A percentile compares a stretch with the other conserved stretches of the same genome.
phyloP scores from a whole-genome alignment of 2,329 filamentous ascomycete species.

The Xylaria arbuscula region DNA sequence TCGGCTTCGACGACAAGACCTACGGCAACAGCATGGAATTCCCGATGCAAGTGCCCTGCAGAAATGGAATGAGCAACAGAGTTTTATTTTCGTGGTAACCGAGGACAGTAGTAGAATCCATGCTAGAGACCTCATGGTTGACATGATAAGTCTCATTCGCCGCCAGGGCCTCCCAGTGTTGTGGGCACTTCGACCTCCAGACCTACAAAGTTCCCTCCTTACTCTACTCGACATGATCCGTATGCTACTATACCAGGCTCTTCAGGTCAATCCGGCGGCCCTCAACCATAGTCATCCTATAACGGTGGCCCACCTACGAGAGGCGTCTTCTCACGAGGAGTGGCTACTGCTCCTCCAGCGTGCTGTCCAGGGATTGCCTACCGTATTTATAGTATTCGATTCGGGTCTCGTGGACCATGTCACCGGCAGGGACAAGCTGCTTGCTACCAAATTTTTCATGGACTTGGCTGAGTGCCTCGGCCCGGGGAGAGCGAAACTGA shows the following conservation, averaged over 20 bases:
- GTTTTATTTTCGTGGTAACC: background rate
- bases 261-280: slow-evolving; percentile 1
- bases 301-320: background rate
- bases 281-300: background rate
- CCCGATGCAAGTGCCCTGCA: background rate
- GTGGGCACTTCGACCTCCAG: background rate
- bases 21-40: background rate
- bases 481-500: background rate
- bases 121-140: background rate
- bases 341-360: background rate
- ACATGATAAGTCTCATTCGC: background rate
- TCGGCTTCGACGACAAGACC: background rate
- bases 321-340: background rate
- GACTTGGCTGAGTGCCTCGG: background rate
- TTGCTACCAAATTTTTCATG: slow-evolving; percentile 1
- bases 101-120: background rate
- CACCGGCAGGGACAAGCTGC: background rate
- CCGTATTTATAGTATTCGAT: background rate
- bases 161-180: background rate
- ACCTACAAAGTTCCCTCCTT: background rate
- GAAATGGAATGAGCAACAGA: slow-evolving; percentile 2
- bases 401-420: background rate
- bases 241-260: slow-evolving; percentile 1
- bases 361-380: background rate
- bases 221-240: background rate